Conservation (phyloP, 176 grass and related monocot species). For the Aegilops sharonensis region DNA sequence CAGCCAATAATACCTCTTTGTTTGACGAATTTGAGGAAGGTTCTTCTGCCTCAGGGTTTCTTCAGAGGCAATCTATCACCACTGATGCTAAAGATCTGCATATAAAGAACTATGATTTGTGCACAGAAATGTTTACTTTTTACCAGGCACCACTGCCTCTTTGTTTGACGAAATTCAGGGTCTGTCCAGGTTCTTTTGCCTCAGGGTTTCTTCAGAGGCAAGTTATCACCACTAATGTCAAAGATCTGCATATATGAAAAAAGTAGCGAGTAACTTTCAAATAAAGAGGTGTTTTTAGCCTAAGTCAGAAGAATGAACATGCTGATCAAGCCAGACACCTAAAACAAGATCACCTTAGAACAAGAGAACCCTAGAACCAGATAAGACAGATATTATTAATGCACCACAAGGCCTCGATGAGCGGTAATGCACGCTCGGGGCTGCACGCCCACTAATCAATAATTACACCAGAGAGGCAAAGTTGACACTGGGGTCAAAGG, state of each 20-base stretch:
- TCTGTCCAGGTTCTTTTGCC: not conserved
- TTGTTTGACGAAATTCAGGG: slow-evolving; percentile 3
- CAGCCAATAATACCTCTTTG: slow-evolving; percentile 20
- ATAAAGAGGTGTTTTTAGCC: not conserved
- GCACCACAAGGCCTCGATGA: slow-evolving; percentile 14
- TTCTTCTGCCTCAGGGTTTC: slow-evolving; percentile 19
- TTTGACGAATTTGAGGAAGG: not conserved
- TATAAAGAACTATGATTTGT: slow-evolving; percentile 9
- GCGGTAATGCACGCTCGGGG: slow-evolving; percentile 34
- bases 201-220: slow-evolving; percentile 14
- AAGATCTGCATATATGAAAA: slow-evolving; percentile 29
- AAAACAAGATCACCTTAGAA: slow-evolving; percentile 22
- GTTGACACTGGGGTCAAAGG: slow-evolving; percentile 55
- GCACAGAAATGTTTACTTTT: not conserved
- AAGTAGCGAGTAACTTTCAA: not conserved
- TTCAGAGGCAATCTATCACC: not conserved
- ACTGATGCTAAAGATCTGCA: slow-evolving; percentile 23
- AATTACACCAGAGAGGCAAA: slow-evolving; percentile 48
- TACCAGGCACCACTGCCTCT: slow-evolving; percentile 15
- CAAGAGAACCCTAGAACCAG: not conserved
- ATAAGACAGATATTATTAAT: slow-evolving; percentile 5
- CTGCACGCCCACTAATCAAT: slow-evolving; percentile 42
- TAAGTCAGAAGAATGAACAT: not conserved
- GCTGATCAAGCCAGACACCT: slow-evolving; percentile 2
- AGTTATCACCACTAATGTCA: not conserved